Evolutionary conservation across 139 green algal species (phyloP), one percentile per base, ranked within the genome.

Genomic region (Tetraselmis chui): DNA sequence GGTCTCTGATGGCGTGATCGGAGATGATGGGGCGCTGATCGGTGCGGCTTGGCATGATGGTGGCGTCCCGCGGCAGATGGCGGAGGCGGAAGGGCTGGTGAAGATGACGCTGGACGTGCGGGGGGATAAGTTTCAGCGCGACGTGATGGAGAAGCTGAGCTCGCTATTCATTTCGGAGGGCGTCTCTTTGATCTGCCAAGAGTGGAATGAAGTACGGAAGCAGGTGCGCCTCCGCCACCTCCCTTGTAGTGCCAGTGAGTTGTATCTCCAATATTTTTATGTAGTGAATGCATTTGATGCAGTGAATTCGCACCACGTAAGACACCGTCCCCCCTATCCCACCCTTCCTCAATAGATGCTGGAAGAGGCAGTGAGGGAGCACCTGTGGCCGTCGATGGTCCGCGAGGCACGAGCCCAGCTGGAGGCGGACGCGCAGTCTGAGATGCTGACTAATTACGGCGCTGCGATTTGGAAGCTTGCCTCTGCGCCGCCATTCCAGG

Each of bases 201-300:
- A 79, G 45, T 97, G 94, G 94, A 92, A 97, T 80, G 58, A 88
- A 24, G 67, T 90, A 82, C 87, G 93, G 26, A n/a, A 59, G 28
- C 59, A 83, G 23, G 88, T 97, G 45, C 45, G 45, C 45, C 45
- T 25, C 18, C 45, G 45, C 45, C 18, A n/a, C n/a, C n/a, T n/a
- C n/a, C n/a, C n/a, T n/a, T n/a, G n/a, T n/a, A n/a, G n/a, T n/a
- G n/a, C n/a, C n/a, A n/a, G n/a, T n/a, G n/a, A n/a, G n/a, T n/a
- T n/a, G n/a, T n/a, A n/a, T n/a, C n/a, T n/a, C n/a, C n/a, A n/a
- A n/a, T n/a, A n/a, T n/a, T n/a, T n/a, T n/a, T n/a, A n/a, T n/a
- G n/a, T n/a, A n/a, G n/a, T n/a, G n/a, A n/a, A n/a, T n/a, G n/a
- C n/a, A n/a, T n/a, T n/a, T n/a, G n/a, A n/a, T n/a, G n/a, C n/a